Evolutionary conservation across 2,329 filamentous ascomycete genomes (phyloP), one percentile per base, ranked within the genome.

Genomic region (Neonectria sp.): DNA sequence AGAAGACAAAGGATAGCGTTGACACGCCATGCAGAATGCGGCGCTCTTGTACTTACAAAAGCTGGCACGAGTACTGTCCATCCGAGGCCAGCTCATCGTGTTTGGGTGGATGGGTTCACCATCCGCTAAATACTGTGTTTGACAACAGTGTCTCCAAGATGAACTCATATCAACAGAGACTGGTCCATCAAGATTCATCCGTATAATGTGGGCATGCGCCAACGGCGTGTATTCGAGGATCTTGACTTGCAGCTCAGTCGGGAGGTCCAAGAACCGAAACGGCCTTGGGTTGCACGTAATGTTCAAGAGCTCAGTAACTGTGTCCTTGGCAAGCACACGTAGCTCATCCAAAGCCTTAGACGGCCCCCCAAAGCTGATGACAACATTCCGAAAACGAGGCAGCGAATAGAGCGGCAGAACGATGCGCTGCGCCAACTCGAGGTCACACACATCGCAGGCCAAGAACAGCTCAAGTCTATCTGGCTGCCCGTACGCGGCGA

Each of bases 221-320:
- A 55, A 35, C n/a, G 35, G 52, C 33, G 52, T 55, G 33, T 55
- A 40, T n/a, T 55, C 12, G 21, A 55, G 52, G 33, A 55, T 43
- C 35, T 55, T 43, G 52, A 29, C 21, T 11, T 55, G 52, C 17
- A 55, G 52, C 35, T 55, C 52, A 6, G n/a, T 21, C 4, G 52
- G 52, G n/a, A 55, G 52, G 17, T 55, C 52, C 3, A 55, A 24
- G 17, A 55, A 40, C n/a, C 52, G 52, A 27, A 55, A 55, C 29
- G 52, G 52, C n/a, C 6, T 6, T 3, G n/a, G 52, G 31, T n/a
- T 15, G 3, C 3, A 5, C 29, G 5, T 31, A 15, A 24, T 12
- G 6, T 24, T 21, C n/a, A 55, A 11, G 5, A 55, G 52, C 4
- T 25, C 12, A 3, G n/a, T 31, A 21, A 55, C 52, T 6, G 52